A percentile compares a stretch with the other conserved stretches of the same genome.
These are phyloP conservation scores for Beauveria sp. DNA, from an alignment of 2,329 filamentous ascomycete species.

Conservation along the genomic window DNA sequence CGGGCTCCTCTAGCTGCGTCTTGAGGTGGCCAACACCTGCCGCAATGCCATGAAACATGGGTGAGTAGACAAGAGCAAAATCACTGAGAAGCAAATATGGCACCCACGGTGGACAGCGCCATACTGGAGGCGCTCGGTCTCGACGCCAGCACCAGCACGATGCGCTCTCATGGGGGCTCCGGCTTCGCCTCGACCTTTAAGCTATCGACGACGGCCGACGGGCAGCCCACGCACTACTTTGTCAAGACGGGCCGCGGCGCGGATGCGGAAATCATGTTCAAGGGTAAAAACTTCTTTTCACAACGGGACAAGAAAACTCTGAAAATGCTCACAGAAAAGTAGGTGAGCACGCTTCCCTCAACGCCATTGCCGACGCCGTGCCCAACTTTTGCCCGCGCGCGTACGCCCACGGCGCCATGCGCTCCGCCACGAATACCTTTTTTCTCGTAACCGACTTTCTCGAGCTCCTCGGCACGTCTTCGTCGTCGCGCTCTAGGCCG, in stretches of 20 bases:
- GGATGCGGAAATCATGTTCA: constrained; percentile 61
- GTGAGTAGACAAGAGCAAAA: no score
- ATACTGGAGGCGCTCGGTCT: constrained; percentile 54
- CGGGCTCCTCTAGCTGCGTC: neutral
- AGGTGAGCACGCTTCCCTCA: constrained; percentile 79
- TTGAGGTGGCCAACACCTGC: no score
- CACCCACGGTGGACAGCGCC: constrained; percentile 50
- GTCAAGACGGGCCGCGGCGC: constrained; percentile 61
- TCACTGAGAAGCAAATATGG: constrained; percentile 23
- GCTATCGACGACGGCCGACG: constrained; percentile 37
- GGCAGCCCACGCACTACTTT: constrained; percentile 52
- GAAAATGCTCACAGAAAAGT: constrained; percentile 34
- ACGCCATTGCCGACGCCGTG: constrained; percentile 66
- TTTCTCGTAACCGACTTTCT: constrained; percentile 76
- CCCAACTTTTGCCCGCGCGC: constrained; percentile 70
- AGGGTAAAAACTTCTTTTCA: constrained; percentile 34
- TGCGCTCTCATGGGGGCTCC: constrained; percentile 56
- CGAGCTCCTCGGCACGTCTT: constrained; percentile 42
- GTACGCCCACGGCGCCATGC: constrained; percentile 60
- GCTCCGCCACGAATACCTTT: constrained; percentile 33
- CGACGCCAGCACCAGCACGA: constrained; percentile 43
- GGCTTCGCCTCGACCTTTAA: constrained; percentile 63
- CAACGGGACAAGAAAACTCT: constrained; percentile 17
- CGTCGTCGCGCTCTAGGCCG: constrained; percentile 36
- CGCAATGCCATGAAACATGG: no score